phyloP scores from a whole-genome alignment of 108 stramenopile species.

The Skeletonema marinoi region DNA sequence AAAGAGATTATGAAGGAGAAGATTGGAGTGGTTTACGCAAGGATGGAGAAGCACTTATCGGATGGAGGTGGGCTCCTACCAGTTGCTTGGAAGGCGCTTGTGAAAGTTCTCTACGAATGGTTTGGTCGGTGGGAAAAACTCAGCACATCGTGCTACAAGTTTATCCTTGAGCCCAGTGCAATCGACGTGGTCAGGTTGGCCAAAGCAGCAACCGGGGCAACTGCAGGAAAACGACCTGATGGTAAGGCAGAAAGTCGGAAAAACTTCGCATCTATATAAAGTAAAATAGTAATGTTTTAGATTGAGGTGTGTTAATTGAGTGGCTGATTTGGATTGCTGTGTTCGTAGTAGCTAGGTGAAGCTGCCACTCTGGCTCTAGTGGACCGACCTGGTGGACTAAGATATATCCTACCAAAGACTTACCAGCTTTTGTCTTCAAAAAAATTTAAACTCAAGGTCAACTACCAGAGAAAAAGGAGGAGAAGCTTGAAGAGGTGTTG shows the following conservation, averaged over 20 bases:
- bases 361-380: too few relatives aligned
- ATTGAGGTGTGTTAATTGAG: too few relatives aligned
- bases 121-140: constrained; percentile 92
- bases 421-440: too few relatives aligned
- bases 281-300: too few relatives aligned
- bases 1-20: constrained; percentile 86
- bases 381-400: too few relatives aligned
- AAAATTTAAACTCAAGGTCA: too few relatives aligned
- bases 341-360: too few relatives aligned
- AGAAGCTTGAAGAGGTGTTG: too few relatives aligned
- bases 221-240: constrained; percentile 13
- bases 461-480: too few relatives aligned
- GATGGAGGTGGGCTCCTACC: constrained; percentile 84
- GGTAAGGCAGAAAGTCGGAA: constrained; percentile 20
- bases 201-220: constrained; percentile 73
- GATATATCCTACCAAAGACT: too few relatives aligned
- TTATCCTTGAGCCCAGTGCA: constrained; percentile 82
- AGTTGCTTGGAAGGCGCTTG: constrained; percentile 90
- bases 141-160: constrained; percentile 80
- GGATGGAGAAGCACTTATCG: constrained; percentile 91
- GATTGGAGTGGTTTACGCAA: constrained; percentile 76
- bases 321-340: too few relatives aligned
- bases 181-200: constrained; percentile 88
- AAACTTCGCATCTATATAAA: constrained; percentile 18
- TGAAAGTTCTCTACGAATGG: constrained; percentile 91